Conservation (phyloP, 1,284 basidiomycete species). For the Irpex lacteus region DNA sequence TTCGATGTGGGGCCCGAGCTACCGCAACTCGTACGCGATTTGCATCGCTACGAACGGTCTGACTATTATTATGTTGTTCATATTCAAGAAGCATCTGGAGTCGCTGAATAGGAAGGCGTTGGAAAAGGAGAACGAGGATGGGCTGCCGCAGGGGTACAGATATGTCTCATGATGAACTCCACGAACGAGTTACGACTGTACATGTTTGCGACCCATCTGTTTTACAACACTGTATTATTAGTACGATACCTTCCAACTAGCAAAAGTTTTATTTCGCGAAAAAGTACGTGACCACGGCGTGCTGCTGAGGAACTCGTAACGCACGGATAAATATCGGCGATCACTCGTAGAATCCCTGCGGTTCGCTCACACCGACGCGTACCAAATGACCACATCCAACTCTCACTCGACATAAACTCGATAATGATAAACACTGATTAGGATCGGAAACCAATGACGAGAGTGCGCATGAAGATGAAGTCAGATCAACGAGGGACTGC, state of each 20-base stretch:
- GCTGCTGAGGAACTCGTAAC: not conserved
- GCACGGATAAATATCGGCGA: not conserved
- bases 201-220: too few species aligned
- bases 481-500: too few species aligned
- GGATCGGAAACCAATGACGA: not conserved
- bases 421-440: not conserved
- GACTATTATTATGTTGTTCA: constrained; percentile 51
- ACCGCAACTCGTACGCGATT: constrained; percentile 43
- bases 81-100: constrained; percentile 50
- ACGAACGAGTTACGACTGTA: too few species aligned
- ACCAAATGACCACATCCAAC: not conserved
- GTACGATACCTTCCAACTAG: not conserved
- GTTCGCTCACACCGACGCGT: not conserved
- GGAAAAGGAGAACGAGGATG: constrained; percentile 39
- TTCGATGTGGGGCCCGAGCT: constrained; percentile 38
- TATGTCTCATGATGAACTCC: constrained; percentile 38
- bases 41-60: constrained; percentile 48
- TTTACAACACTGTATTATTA: not conserved
- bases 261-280: too few species aligned
- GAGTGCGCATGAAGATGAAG: not conserved
- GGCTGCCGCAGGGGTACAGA: constrained; percentile 43
- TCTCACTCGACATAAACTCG: not conserved
- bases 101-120: constrained; percentile 45
- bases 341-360: not conserved
- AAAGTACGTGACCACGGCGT: too few species aligned